A percentile compares a stretch with the other conserved stretches of the same genome.
phyloP scores from a whole-genome alignment of 176 grass and related monocot species.

The Rhynchospora breviuscula region DNA sequence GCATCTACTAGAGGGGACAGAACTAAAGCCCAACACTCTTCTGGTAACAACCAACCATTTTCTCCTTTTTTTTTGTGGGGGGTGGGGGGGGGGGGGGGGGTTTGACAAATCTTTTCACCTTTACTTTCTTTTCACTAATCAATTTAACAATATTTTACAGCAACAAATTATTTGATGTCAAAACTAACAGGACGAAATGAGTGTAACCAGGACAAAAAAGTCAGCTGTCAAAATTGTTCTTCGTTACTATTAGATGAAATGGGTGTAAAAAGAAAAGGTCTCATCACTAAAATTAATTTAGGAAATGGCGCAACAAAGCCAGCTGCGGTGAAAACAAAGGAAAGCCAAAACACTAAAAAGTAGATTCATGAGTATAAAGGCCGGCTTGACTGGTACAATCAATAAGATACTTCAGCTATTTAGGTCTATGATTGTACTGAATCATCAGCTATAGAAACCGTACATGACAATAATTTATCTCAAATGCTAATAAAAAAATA shows the following conservation, averaged over 20 bases:
- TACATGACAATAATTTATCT: background rate
- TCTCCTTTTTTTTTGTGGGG: background rate
- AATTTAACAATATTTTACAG: background rate
- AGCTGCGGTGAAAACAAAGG: background rate
- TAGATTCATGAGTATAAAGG: background rate
- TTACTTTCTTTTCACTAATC: background rate
- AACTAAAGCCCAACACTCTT: background rate
- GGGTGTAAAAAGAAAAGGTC: background rate
- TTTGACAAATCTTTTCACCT: background rate
- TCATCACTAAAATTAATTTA: background rate
- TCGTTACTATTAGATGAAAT: background rate
- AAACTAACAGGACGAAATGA: background rate
- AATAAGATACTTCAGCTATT: background rate
- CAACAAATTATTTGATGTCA: background rate
- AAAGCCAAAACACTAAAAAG: background rate
- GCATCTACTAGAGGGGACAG: background rate
- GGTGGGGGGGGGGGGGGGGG: background rate
- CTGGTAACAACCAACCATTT: background rate
- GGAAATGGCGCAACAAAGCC: background rate
- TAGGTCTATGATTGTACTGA: background rate
- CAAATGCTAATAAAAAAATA: background rate
- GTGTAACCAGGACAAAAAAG: background rate
- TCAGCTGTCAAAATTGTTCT: background rate
- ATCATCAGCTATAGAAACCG: background rate
- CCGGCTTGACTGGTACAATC: background rate